These are phyloP conservation scores for Rhododendron henanense DNA, from an alignment of 148 eudicot species.

Conservation along the genomic window DNA sequence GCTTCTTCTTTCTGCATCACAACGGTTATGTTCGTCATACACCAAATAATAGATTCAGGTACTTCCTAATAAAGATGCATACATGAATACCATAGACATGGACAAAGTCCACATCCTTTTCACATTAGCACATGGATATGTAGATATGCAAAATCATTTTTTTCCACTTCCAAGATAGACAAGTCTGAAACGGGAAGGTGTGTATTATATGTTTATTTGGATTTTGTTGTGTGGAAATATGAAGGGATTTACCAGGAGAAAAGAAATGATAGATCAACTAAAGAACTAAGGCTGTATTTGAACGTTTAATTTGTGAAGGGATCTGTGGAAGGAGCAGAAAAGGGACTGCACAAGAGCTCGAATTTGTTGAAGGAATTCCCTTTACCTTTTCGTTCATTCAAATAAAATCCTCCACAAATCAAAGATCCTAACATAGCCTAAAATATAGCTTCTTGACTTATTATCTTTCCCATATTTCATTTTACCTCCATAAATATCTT, in stretches of 20 bases:
- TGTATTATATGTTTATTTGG: background rate
- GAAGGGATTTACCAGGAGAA: background rate
- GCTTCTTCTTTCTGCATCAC: conserved; percentile 10
- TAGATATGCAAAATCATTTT: background rate
- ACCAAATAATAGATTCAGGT: background rate
- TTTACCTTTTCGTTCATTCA: background rate
- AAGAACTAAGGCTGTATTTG: background rate
- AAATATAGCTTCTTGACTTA: background rate
- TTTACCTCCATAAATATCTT: background rate
- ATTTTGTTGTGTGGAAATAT: background rate
- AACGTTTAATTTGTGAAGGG: background rate
- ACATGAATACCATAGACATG: background rate
- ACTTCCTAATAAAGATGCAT: background rate
- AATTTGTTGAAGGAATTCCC: background rate
- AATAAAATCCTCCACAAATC: background rate
- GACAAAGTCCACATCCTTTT: background rate
- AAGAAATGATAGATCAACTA: background rate
- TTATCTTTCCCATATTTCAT: background rate
- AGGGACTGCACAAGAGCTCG: background rate
- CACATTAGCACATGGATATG: background rate
- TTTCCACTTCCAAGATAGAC: background rate
- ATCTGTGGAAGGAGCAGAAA: background rate
- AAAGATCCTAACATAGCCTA: background rate
- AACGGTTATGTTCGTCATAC: background rate
- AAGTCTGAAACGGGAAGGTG: background rate